These are phyloP conservation scores for Phascolomyces articulosus DNA, from an alignment of 371 early-diverging fungal species.

Conservation along the genomic window DNA sequence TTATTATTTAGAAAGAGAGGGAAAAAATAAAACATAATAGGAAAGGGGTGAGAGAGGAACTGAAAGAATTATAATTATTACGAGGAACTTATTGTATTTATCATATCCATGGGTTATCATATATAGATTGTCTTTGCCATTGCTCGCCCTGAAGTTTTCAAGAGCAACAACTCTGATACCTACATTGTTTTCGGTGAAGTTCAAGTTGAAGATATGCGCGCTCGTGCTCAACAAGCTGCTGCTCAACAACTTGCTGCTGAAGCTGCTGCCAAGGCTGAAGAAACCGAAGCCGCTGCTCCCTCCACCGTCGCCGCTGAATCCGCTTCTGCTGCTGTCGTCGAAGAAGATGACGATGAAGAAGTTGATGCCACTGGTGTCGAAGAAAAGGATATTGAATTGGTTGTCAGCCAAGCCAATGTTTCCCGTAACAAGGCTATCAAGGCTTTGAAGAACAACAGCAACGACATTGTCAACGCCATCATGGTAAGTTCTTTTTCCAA, in stretches of 20 bases:
- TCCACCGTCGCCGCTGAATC: slow-evolving; percentile 31
- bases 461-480: slow-evolving; percentile 97
- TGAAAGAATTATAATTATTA: too few relatives aligned
- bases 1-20: not conserved
- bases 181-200: slow-evolving; percentile 98
- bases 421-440: slow-evolving; percentile 90
- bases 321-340: slow-evolving; percentile 53
- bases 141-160: slow-evolving; percentile 92
- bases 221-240: slow-evolving; percentile 74
- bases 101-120: not conserved
- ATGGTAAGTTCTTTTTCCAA: slow-evolving; percentile 76
- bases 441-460: slow-evolving; percentile 86
- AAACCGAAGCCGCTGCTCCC: slow-evolving; percentile 41
- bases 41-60: too few relatives aligned
- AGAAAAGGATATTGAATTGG: slow-evolving; percentile 92
- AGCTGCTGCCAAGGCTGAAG: slow-evolving; percentile 52
- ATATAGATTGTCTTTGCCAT: slow-evolving; percentile 85
- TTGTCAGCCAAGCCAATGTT: slow-evolving; percentile 89
- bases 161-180: slow-evolving; percentile 85
- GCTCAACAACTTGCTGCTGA: slow-evolving; percentile 65
- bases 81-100: too few relatives aligned
- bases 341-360: slow-evolving; percentile 59
- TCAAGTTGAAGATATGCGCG: slow-evolving; percentile 84
- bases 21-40: too few relatives aligned
- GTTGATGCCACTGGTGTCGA: slow-evolving; percentile 81